Evolutionary conservation across 768 basidiomycete genomes (phyloP).

Genomic region (Sistotremastrum suecicum): DNA sequence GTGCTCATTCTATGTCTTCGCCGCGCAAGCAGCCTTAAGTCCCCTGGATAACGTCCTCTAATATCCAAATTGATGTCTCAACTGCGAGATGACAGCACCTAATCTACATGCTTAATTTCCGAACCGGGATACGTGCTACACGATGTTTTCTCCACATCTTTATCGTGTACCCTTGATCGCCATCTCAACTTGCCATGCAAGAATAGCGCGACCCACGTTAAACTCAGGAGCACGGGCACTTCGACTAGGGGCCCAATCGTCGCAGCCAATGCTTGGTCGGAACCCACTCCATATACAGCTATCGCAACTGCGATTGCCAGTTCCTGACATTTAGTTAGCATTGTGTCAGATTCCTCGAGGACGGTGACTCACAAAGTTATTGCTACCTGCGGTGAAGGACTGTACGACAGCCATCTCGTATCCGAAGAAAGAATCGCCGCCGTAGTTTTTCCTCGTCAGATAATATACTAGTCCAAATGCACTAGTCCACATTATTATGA

Average conservation of each 20-base stretch:
- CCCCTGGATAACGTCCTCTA: too few species aligned
- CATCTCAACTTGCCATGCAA: constrained; percentile 28
- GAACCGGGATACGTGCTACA: too few species aligned
- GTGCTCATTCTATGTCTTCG: too few species aligned
- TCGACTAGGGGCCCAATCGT: constrained; percentile 69
- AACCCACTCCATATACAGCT: constrained; percentile 62
- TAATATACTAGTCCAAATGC: constrained; percentile 45
- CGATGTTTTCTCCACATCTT: too few species aligned
- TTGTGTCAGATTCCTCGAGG: too few species aligned
- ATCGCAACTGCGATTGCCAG: constrained; percentile 75
- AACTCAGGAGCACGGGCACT: constrained; percentile 58
- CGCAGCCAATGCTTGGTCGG: constrained; percentile 68
- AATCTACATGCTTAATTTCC: too few species aligned
- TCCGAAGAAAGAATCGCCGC: constrained; percentile 16
- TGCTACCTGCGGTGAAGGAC: constrained; percentile 66
- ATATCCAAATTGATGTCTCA: too few species aligned
- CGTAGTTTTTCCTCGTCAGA: constrained; percentile 18
- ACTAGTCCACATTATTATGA: constrained; percentile 58
- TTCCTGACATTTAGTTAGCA: constrained; percentile 28
- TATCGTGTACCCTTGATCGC: constrained; percentile 7
- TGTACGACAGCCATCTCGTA: constrained; percentile 70
- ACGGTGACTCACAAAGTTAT: constrained; percentile 49
- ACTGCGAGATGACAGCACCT: too few species aligned
- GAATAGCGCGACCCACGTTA: constrained; percentile 52
- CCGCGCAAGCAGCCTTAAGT: too few species aligned